phyloP scores from a whole-genome alignment of 306 rosid genomes.

The Cucurbita moschata region DNA sequence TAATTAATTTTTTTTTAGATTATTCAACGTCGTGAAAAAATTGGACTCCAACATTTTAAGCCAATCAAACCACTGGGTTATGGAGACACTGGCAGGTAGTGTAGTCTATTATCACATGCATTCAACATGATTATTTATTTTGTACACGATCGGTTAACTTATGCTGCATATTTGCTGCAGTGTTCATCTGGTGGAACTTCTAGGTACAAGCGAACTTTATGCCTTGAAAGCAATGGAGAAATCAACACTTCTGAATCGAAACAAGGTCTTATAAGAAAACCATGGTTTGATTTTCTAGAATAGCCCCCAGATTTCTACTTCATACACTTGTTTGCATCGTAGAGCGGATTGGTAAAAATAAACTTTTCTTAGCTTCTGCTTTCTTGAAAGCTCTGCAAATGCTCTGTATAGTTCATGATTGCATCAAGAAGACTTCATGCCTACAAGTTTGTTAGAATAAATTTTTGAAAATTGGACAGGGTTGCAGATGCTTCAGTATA shows the following conservation, averaged over 20 bases:
- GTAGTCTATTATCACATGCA: not conserved
- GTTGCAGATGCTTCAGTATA: not conserved
- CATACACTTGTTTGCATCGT: not conserved
- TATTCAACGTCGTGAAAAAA: slow-evolving; percentile 37
- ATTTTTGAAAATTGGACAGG: not conserved
- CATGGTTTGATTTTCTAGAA: not conserved
- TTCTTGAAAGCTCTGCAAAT: not conserved
- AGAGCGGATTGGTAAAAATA: not conserved
- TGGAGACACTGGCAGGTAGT: slow-evolving; percentile 97
- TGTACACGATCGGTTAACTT: not conserved
- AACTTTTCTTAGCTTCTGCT: not conserved
- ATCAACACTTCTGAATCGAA: slow-evolving; percentile 66
- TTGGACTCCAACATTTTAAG: slow-evolving; percentile 72
- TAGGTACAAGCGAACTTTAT: slow-evolving; percentile 62
- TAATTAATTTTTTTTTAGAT: slow-evolving; percentile 24
- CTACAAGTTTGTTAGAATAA: not conserved
- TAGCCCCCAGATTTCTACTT: not conserved
- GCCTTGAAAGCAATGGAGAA: slow-evolving; percentile 99
- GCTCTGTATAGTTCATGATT: not conserved
- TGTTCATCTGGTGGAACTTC: slow-evolving; percentile 90
- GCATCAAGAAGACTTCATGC: not conserved
- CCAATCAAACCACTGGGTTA: slow-evolving; percentile 87
- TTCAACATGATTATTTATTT: not conserved
- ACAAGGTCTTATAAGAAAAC: slow-evolving; percentile 46
- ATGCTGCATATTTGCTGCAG: slow-evolving; percentile 27